These are phyloP conservation scores for Trametes meyenii DNA, from an alignment of 768 basidiomycete genomes.

Conservation along the genomic window DNA sequence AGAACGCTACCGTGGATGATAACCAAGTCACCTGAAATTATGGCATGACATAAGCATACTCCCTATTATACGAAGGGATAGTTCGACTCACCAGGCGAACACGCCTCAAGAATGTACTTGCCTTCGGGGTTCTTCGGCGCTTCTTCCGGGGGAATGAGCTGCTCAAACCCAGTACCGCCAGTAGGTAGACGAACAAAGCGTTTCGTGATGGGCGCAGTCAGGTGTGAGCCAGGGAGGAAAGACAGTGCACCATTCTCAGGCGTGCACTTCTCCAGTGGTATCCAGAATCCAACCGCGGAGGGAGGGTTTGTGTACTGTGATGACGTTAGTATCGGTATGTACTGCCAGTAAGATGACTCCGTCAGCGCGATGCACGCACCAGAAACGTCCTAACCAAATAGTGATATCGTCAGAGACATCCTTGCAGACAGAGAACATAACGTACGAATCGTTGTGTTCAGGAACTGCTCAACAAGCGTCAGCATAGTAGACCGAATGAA, in stretches of 20 bases:
- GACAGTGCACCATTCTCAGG: constrained; percentile 80
- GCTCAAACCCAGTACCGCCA: constrained; percentile 86
- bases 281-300: constrained; percentile 94
- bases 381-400: constrained; percentile 62
- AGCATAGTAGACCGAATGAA: neutral
- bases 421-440: constrained; percentile 3
- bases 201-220: constrained; percentile 69
- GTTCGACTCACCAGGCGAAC: constrained; percentile 61
- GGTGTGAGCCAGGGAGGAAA: constrained; percentile 90
- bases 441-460: constrained; percentile 93
- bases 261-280: constrained; percentile 90
- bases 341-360: neutral
- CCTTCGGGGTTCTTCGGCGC: constrained; percentile 37
- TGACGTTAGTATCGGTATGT: too few relatives aligned
- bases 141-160: constrained; percentile 46
- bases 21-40: constrained; percentile 81
- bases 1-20: constrained; percentile 92
- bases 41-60: neutral
- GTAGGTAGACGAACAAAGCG: constrained; percentile 80
- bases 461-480: constrained; percentile 54
- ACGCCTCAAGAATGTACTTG: constrained; percentile 68
- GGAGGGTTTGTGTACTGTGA: constrained; percentile 89
- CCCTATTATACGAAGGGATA: neutral
- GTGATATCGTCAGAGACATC: neutral
- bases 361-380: constrained; percentile 37